Percentiles rank a stretch among this genome's conserved stretches.
These are phyloP conservation scores for Maudiozyma serrabonitensis DNA, from an alignment of 805 yeast genomes.

Conservation along the genomic window DNA sequence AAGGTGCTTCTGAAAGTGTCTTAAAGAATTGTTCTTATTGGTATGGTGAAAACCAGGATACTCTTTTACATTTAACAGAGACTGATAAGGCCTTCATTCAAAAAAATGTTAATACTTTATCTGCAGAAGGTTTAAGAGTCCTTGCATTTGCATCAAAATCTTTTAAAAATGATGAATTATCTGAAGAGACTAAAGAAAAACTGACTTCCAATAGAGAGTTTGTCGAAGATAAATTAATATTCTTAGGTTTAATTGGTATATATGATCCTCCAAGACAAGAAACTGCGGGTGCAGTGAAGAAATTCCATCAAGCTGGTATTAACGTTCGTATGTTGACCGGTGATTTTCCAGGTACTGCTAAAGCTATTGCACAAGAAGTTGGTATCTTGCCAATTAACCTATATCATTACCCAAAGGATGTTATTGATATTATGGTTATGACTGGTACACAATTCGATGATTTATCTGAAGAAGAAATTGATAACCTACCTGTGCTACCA, in stretches of 20 bases:
- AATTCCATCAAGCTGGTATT: constrained; percentile 83
- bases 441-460: constrained; percentile 76
- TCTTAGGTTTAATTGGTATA: constrained; percentile 86
- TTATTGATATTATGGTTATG: constrained; percentile 53
- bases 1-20: constrained; percentile 84
- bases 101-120: constrained; percentile 53
- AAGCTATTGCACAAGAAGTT: constrained; percentile 75
- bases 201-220: constrained; percentile 20
- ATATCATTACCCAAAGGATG: constrained; percentile 28
- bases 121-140: constrained; percentile 78
- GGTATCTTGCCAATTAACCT: constrained; percentile 68
- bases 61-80: constrained; percentile 42
- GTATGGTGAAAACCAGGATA: constrained; percentile 44
- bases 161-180: constrained; percentile 28
- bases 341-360: constrained; percentile 80
- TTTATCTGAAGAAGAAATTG: constrained; percentile 58
- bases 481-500: constrained; percentile 66
- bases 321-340: constrained; percentile 98
- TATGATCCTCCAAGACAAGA: constrained; percentile 94
- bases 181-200: constrained; percentile 19
- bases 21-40: constrained; percentile 52
- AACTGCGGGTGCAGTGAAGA: constrained; percentile 64
- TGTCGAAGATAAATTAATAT: constrained; percentile 55
- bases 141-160: constrained; percentile 57
- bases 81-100: constrained; percentile 38